A percentile compares a stretch with the other conserved stretches of the same genome.
phyloP scores from a whole-genome alignment of 306 rosid species.

The Citrullus colocynthis region DNA sequence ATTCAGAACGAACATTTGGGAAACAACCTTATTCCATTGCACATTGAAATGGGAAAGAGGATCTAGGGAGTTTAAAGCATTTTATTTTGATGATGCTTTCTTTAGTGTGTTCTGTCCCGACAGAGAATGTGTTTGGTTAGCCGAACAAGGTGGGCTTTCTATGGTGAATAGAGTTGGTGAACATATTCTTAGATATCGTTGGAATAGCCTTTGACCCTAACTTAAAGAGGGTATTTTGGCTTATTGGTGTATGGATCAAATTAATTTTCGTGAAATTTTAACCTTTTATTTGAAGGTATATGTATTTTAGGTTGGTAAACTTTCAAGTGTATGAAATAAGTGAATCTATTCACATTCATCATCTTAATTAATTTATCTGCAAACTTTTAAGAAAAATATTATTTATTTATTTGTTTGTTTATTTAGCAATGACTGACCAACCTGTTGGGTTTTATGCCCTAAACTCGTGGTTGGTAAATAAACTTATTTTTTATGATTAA shows the following conservation, averaged over 20 bases:
- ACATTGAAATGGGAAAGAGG: neutral
- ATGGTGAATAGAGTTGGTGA: neutral
- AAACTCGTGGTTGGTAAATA: too few species aligned
- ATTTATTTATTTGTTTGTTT: too few species aligned
- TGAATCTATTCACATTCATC: too few species aligned
- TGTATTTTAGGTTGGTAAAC: too few species aligned
- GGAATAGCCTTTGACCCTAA: neutral
- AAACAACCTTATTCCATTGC: neutral
- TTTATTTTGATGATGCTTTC: neutral
- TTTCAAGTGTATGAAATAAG: too few species aligned
- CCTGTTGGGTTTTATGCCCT: too few species aligned
- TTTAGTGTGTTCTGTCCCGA: neutral
- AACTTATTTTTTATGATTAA: too few species aligned
- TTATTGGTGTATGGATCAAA: neutral
- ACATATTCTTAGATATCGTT: neutral
- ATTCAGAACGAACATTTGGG: neutral
- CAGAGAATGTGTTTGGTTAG: neutral
- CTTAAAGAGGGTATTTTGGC: neutral
- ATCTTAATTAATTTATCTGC: too few species aligned
- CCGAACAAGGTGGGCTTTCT: neutral
- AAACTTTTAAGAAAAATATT: too few species aligned
- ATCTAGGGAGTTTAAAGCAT: neutral
- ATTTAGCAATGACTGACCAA: too few species aligned
- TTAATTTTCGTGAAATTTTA: too few species aligned
- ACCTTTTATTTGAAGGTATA: too few species aligned